Evolutionary conservation across 495 filamentous ascomycete genomes (phyloP).

Genomic region (Penicillium crystallinum): DNA sequence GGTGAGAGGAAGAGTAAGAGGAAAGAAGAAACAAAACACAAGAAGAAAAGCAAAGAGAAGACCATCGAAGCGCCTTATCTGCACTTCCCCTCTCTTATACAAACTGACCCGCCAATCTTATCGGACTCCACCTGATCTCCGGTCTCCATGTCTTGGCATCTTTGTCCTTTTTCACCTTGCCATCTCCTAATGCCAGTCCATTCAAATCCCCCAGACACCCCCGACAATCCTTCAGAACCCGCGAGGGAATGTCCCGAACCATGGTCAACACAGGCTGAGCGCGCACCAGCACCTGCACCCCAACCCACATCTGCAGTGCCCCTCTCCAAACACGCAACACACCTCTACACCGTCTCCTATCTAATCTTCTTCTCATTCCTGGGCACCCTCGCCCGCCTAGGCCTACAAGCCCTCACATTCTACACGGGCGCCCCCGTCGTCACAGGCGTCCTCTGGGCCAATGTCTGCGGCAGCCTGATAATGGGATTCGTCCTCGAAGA

Average conservation of each 20-base stretch:
- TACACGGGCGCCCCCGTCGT: slow-evolving; percentile 74
- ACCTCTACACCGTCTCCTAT: slow-evolving; percentile 74
- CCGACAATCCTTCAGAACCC: slow-evolving; percentile 11
- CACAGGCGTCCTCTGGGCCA: slow-evolving; percentile 80
- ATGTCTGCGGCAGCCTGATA: slow-evolving; percentile 75
- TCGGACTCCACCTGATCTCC: slow-evolving; percentile 8
- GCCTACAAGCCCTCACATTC: slow-evolving; percentile 72
- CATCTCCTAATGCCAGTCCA: background rate
- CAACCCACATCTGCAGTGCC: slow-evolving; percentile 8
- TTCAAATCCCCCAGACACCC: slow-evolving; percentile 7
- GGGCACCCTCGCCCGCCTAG: slow-evolving; percentile 80
- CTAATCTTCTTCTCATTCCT: slow-evolving; percentile 82
- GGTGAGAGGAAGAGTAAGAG: background rate
- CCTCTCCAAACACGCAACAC: slow-evolving; percentile 55
- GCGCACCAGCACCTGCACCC: background rate
- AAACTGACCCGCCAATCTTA: background rate
- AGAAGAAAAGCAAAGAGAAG: slow-evolving; percentile 4
- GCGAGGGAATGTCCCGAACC: slow-evolving; percentile 4
- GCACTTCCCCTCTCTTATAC: slow-evolving; percentile 1
- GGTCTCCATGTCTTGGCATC: slow-evolving; percentile 4
- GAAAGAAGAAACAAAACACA: slow-evolving; percentile 2
- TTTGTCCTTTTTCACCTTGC: background rate
- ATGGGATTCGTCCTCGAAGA: slow-evolving; percentile 88
- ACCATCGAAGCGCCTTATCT: background rate
- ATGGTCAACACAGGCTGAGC: background rate